phyloP scores from a whole-genome alignment of 495 filamentous ascomycete species.

The Podospora comata region DNA sequence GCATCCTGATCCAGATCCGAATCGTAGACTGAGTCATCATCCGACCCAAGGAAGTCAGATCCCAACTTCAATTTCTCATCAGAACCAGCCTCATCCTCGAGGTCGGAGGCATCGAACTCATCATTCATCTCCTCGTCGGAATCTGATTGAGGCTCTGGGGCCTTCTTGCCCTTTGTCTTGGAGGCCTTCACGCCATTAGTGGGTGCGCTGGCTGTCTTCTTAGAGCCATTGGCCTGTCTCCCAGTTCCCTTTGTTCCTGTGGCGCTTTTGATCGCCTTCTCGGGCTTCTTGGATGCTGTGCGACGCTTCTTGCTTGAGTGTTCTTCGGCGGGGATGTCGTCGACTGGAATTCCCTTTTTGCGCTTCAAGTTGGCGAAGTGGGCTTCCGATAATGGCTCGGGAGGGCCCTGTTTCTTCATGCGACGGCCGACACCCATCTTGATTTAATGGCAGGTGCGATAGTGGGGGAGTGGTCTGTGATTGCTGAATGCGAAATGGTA shows the following conservation, averaged over 20 bases:
- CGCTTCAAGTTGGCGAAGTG: slow-evolving; percentile 72
- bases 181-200: slow-evolving; percentile 38
- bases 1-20: slow-evolving; percentile 69
- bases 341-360: slow-evolving; percentile 59
- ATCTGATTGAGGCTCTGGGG: slow-evolving; percentile 42
- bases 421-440: slow-evolving; percentile 87
- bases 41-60: slow-evolving; percentile 57
- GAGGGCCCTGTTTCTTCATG: slow-evolving; percentile 92
- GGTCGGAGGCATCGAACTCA: slow-evolving; percentile 46
- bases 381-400: slow-evolving; percentile 74
- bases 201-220: slow-evolving; percentile 27
- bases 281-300: slow-evolving; percentile 39
- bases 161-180: slow-evolving; percentile 50
- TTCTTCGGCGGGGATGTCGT: slow-evolving; percentile 42
- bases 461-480: neutral
- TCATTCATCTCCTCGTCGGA: slow-evolving; percentile 53
- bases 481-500: neutral
- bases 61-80: slow-evolving; percentile 36
- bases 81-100: slow-evolving; percentile 23
- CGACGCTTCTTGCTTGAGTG: slow-evolving; percentile 66
- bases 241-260: slow-evolving; percentile 29
- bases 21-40: slow-evolving; percentile 66
- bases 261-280: slow-evolving; percentile 45
- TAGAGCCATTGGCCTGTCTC: slow-evolving; percentile 40
- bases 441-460: slow-evolving; percentile 13